These are phyloP conservation scores for Ascoidea rubescens DNA, from an alignment of 805 yeast genomes.

Conservation along the genomic window DNA sequence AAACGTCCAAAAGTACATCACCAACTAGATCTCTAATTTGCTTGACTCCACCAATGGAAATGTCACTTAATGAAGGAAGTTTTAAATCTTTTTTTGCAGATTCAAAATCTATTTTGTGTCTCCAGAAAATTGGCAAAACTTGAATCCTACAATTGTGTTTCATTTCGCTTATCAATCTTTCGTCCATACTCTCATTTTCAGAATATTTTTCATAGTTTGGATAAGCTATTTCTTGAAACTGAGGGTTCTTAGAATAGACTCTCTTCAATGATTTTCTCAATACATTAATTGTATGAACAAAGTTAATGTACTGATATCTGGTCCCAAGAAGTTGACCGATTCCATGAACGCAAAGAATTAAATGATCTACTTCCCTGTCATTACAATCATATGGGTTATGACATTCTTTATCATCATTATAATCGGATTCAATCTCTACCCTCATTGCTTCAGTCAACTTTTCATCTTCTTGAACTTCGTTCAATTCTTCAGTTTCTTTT, in stretches of 20 bases:
- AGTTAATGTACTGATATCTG: constrained; percentile 68
- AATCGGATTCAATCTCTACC: constrained; percentile 37
- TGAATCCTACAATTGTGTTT: constrained; percentile 49
- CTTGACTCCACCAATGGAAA: constrained; percentile 66
- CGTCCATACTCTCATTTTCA: constrained; percentile 29
- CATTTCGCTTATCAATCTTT: constrained; percentile 27
- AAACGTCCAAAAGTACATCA: constrained; percentile 73
- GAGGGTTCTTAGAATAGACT: constrained; percentile 27
- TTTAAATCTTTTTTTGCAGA: constrained; percentile 7
- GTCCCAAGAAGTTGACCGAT: constrained; percentile 83
- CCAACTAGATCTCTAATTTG: constrained; percentile 71
- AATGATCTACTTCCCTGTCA: constrained; percentile 31
- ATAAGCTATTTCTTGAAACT: constrained; percentile 20
- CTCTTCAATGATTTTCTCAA: constrained; percentile 44
- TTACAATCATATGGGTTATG: constrained; percentile 9
- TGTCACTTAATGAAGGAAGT: constrained; percentile 47
- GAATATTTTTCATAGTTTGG: constrained; percentile 18
- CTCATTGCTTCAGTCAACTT: constrained; percentile 13
- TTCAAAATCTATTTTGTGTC: constrained; percentile 59
- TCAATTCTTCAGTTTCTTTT: constrained; percentile 10
- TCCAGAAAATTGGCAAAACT: constrained; percentile 85
- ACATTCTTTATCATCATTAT: constrained; percentile 6
- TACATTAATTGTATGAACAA: constrained; percentile 69
- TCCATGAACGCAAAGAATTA: constrained; percentile 87
- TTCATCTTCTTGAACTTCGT: constrained; percentile 20